Conservation (phyloP, 2,329 filamentous ascomycete genomes). For the Tolypocladium pustulatum region DNA sequence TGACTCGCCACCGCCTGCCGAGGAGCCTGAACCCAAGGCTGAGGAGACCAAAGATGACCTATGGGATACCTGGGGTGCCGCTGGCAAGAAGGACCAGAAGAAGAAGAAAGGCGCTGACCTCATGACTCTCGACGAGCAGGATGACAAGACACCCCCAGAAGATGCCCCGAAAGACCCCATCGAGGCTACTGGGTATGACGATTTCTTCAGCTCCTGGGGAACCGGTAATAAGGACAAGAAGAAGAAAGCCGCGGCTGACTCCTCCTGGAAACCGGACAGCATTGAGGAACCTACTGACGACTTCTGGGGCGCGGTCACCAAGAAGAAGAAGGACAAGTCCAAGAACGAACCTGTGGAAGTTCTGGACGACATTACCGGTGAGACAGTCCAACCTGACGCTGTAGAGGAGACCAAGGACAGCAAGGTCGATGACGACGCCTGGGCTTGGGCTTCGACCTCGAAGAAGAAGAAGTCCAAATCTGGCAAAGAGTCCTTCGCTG, state of each 20-base stretch:
- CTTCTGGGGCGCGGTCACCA: constrained; percentile 22
- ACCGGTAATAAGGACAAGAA: constrained; percentile 39
- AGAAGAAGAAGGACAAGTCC: constrained; percentile 41
- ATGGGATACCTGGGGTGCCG: constrained; percentile 13
- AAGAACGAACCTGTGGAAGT: constrained; percentile 40
- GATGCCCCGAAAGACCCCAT: constrained; percentile 16
- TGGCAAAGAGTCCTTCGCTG: constrained; percentile 24
- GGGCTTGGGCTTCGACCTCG: constrained; percentile 28
- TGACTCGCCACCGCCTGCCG: constrained; percentile 7
- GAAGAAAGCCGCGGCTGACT: constrained; percentile 20
- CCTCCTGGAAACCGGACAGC: constrained; percentile 26
- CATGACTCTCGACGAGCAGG: constrained; percentile 23
- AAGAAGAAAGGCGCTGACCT: constrained; percentile 29
- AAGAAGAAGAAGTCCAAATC: constrained; percentile 34
- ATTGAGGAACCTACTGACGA: constrained; percentile 34
- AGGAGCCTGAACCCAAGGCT: constrained; percentile 7
- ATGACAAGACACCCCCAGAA: constrained; percentile 12
- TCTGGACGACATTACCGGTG: constrained; percentile 32
- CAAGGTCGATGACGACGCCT: constrained; percentile 32
- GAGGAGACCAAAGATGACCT: constrained; percentile 11
- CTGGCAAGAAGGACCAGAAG: constrained; percentile 27
- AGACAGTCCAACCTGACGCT: constrained; percentile 35
- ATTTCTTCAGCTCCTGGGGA: constrained; percentile 47
- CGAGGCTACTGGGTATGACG: constrained; percentile 29
- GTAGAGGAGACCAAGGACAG: constrained; percentile 31